Conservation (phyloP, 176 grass and related monocot genomes). For the Lolium rigidum region DNA sequence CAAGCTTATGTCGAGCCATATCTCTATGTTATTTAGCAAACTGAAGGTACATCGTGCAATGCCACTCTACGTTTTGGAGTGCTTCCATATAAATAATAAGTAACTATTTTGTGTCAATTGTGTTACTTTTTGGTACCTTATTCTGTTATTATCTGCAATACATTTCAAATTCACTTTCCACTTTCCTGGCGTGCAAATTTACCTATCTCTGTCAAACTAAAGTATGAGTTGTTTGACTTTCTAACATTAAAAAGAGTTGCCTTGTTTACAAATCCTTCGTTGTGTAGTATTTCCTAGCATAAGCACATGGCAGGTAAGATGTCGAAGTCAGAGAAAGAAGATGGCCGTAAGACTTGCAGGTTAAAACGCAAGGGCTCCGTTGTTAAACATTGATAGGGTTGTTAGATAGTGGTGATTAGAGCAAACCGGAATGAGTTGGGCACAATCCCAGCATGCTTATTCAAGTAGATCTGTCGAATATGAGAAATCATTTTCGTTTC, state of each 20-base stretch:
- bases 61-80: not conserved
- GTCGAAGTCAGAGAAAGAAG: not conserved
- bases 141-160: not conserved
- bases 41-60: not conserved
- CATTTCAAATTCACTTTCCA: not conserved
- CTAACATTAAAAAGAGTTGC: not conserved
- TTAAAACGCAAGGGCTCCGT: too few species aligned
- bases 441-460: not conserved
- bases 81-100: not conserved
- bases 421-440: not conserved
- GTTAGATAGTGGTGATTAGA: constrained; percentile 2
- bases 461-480: not conserved
- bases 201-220: not conserved
- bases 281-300: not conserved
- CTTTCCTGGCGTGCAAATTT: not conserved
- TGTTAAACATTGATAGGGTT: not conserved
- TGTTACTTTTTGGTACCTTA: not conserved
- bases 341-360: not conserved
- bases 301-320: not conserved
- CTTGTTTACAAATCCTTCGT: not conserved
- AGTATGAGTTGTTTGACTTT: not conserved
- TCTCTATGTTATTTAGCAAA: too few species aligned
- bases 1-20: too few species aligned
- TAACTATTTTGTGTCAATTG: not conserved
- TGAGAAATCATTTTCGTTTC: not conserved